Evolutionary conservation across 2,329 filamentous ascomycete genomes (phyloP), one percentile per base, ranked within the genome.

Genomic region (Alternaria sp.): DNA sequence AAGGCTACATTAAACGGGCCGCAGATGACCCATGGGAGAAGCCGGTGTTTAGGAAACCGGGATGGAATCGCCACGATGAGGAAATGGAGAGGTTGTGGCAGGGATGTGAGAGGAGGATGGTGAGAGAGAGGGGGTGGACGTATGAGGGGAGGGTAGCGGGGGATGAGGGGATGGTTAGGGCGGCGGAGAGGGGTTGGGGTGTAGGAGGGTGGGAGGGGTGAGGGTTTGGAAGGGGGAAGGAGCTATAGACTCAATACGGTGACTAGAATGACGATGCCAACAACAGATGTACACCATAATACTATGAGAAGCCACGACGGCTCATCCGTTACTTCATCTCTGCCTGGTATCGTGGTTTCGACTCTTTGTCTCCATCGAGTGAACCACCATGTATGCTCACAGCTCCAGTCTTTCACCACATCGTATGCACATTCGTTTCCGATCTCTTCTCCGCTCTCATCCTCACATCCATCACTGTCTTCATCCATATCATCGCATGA

Each of bases 341-440:
- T 49, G 0, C 26, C 3, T 3, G 18, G 7, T 3, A 9, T 9
- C 8, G 46, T 28, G 5, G 14, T 10, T 12, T 57, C 43, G 2
- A 55, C 53, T 45, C 41, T 28, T 21, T 55, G 5, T 11, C 20
- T 41, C 44, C 55, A 57, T 18, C 44, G 18, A 5, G 26, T 20
- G 18, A 57, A 57, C 55, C 55, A 49, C 55, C 55, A 47, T 11
- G 18, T 4, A 44, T 23, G 43, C 30, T 37, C 23, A n/a, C n/a
- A n/a, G n/a, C n/a, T n/a, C n/a, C n/a, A n/a, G n/a, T n/a, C n/a
- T n/a, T n/a, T n/a, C n/a, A n/a, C n/a, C n/a, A n/a, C n/a, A n/a
- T n/a, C n/a, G n/a, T n/a, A n/a, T n/a, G n/a, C n/a, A n/a, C n/a
- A n/a, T n/a, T n/a, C n/a, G n/a, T n/a, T n/a, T n/a, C n/a, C n/a